A percentile compares a stretch with the other conserved stretches of the same genome.
Conservation (phyloP, 495 filamentous ascomycete species). For the Xylaria acuta region DNA sequence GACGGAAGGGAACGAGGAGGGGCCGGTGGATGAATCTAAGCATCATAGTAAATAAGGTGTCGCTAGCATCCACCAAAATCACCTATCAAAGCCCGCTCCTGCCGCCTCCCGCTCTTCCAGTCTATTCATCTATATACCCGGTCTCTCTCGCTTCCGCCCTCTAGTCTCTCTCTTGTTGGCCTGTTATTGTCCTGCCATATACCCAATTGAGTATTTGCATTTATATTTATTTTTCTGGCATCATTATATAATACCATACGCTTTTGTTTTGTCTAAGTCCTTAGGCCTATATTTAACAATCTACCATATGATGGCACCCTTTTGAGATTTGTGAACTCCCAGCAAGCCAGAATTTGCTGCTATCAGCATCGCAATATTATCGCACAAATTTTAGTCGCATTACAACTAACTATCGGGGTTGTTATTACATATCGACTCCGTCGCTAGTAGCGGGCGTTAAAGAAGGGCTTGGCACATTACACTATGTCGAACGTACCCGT, state of each 20-base stretch:
- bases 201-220: neutral
- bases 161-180: neutral
- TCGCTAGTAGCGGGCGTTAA: neutral
- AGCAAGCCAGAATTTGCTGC: neutral
- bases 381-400: neutral
- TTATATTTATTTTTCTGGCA: neutral
- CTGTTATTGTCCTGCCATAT: conserved; percentile 5
- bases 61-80: conserved; percentile 18
- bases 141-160: neutral
- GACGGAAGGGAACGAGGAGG: conserved; percentile 24
- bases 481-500: conserved; percentile 40
- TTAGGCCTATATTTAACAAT: neutral
- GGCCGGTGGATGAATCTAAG: conserved; percentile 37
- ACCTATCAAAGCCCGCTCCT: conserved; percentile 19
- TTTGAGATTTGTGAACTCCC: neutral
- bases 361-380: neutral
- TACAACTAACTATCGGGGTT: neutral
- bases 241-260: neutral
- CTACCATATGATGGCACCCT: neutral
- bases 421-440: neutral
- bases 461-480: conserved; percentile 19
- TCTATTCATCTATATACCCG: neutral
- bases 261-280: neutral
- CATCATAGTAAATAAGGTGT: conserved; percentile 35
- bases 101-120: conserved; percentile 21